phyloP scores from a whole-genome alignment of 2,329 filamentous ascomycete genomes.

The Microcera coccophila region DNA sequence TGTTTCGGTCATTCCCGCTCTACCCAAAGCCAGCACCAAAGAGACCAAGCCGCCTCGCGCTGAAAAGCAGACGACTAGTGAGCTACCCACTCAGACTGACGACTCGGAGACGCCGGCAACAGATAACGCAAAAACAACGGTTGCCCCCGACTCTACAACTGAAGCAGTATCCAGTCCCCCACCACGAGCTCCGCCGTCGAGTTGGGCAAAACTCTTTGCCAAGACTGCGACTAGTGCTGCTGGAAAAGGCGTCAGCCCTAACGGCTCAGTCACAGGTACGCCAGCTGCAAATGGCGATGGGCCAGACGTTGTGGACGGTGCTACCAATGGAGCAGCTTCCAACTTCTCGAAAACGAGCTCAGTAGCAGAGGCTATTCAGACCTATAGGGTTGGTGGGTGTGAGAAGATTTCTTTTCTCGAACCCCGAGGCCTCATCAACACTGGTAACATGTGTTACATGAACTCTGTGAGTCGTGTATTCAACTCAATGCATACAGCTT shows the following conservation, averaged over 20 bases:
- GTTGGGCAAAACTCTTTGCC: slow-evolving; percentile 41
- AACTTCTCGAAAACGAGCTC: slow-evolving; percentile 51
- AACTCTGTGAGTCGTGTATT: slow-evolving; percentile 72
- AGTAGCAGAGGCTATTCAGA: slow-evolving; percentile 71
- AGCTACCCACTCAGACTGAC: slow-evolving; percentile 12
- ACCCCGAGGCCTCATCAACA: slow-evolving; percentile 90
- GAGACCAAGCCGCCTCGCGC: slow-evolving; percentile 25
- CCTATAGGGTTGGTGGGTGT: slow-evolving; percentile 63
- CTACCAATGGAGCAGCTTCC: slow-evolving; percentile 23
- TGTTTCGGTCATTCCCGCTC: slow-evolving; percentile 45
- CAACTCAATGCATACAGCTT: not conserved
- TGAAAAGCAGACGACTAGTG: slow-evolving; percentile 24
- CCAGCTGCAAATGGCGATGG: slow-evolving; percentile 24
- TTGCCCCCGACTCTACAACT: slow-evolving; percentile 21
- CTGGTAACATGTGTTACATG: slow-evolving; percentile 99
- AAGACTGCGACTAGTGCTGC: slow-evolving; percentile 24
- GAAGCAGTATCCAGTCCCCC: slow-evolving; percentile 19
- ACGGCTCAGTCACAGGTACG: slow-evolving; percentile 26
- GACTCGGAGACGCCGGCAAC: slow-evolving; percentile 8
- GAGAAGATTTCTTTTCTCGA: slow-evolving; percentile 78
- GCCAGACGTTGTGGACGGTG: slow-evolving; percentile 11
- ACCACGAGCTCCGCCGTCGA: slow-evolving; percentile 32
- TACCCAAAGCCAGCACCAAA: slow-evolving; percentile 40
- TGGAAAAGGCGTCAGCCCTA: slow-evolving; percentile 13
- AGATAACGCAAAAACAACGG: slow-evolving; percentile 21